phyloP scores from a whole-genome alignment of 1,284 basidiomycete species.

The Sporisorium reilianum region DNA sequence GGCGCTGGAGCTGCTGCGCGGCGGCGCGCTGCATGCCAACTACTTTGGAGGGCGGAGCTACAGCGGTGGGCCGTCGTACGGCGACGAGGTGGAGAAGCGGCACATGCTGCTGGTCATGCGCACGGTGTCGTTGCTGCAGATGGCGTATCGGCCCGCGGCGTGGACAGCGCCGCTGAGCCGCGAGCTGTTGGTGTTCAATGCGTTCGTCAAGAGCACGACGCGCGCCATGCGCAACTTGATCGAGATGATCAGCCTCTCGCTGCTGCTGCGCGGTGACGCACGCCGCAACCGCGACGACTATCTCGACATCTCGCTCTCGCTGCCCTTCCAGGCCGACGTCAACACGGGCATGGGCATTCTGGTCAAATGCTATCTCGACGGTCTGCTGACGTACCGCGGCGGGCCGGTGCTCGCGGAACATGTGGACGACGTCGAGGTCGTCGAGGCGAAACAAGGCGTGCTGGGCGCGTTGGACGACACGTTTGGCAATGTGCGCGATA shows the following conservation, averaged over 20 bases:
- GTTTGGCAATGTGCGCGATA: slow-evolving; percentile 87
- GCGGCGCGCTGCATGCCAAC: slow-evolving; percentile 93
- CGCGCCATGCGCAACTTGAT: slow-evolving; percentile 88
- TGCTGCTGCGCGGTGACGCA: slow-evolving; percentile 89
- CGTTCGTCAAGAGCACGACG: slow-evolving; percentile 89
- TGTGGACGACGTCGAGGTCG: slow-evolving; percentile 79
- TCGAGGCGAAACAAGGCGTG: slow-evolving; percentile 85
- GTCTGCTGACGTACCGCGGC: slow-evolving; percentile 80
- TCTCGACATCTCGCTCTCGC: slow-evolving; percentile 83
- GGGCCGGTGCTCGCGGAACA: slow-evolving; percentile 73
- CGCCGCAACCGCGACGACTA: slow-evolving; percentile 87
- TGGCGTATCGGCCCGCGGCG: slow-evolving; percentile 79
- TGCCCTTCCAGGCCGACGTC: slow-evolving; percentile 87
- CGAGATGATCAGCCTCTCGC: slow-evolving; percentile 90
- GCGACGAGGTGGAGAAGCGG: slow-evolving; percentile 73
- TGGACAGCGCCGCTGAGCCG: slow-evolving; percentile 89
- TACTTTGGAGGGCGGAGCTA: slow-evolving; percentile 88
- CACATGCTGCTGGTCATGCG: slow-evolving; percentile 96
- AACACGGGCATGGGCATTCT: slow-evolving; percentile 98
- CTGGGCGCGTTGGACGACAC: slow-evolving; percentile 92
- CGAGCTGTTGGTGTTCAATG: slow-evolving; percentile 97
- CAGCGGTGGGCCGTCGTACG: slow-evolving; percentile 94
- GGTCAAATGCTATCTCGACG: slow-evolving; percentile 87
- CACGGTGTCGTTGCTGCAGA: slow-evolving; percentile 89
- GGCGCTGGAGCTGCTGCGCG: slow-evolving; percentile 88